These are phyloP conservation scores for Thelonectria olida DNA, from an alignment of 2,329 filamentous ascomycete genomes.

Conservation along the genomic window DNA sequence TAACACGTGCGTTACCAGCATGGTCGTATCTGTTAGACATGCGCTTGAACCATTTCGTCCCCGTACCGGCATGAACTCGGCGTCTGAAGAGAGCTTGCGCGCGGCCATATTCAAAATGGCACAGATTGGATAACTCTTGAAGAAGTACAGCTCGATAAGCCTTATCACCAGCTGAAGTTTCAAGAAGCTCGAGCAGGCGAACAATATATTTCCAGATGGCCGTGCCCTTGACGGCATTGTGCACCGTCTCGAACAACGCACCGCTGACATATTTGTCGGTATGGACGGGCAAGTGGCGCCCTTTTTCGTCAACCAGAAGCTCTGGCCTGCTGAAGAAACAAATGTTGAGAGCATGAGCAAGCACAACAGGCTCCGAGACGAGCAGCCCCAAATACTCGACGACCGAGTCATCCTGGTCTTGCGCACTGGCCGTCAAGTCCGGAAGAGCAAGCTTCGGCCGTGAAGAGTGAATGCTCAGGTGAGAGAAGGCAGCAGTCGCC, in stretches of 20 bases:
- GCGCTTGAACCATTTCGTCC: slow-evolving; percentile 54
- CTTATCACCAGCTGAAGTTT: slow-evolving; percentile 39
- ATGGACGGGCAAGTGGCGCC: slow-evolving; percentile 47
- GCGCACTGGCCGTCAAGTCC: slow-evolving; percentile 42
- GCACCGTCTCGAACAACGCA: slow-evolving; percentile 53
- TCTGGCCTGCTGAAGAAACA: slow-evolving; percentile 53
- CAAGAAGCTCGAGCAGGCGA: slow-evolving; percentile 47
- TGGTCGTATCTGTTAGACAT: slow-evolving; percentile 47
- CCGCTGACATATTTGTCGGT: slow-evolving; percentile 54
- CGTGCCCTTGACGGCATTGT: slow-evolving; percentile 45
- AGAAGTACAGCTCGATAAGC: slow-evolving; percentile 46
- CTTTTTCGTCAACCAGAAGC: slow-evolving; percentile 55
- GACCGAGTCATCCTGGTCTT: slow-evolving; percentile 45
- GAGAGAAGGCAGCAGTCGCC: slow-evolving; percentile 42
- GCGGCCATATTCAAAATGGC: slow-evolving; percentile 53
- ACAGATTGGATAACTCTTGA: slow-evolving; percentile 57
- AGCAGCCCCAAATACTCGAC: slow-evolving; percentile 49
- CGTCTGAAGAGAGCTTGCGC: slow-evolving; percentile 52
- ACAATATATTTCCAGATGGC: slow-evolving; percentile 53
- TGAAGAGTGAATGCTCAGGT: slow-evolving; percentile 41
- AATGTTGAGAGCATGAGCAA: slow-evolving; percentile 46
- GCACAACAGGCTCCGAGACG: slow-evolving; percentile 42
- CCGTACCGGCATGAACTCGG: slow-evolving; percentile 46
- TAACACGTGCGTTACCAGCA: slow-evolving; percentile 46
- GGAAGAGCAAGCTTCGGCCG: slow-evolving; percentile 42